A percentile compares a stretch with the other conserved stretches of the same genome.
phyloP scores from a whole-genome alignment of 768 basidiomycete genomes.

The Mycena venus region DNA sequence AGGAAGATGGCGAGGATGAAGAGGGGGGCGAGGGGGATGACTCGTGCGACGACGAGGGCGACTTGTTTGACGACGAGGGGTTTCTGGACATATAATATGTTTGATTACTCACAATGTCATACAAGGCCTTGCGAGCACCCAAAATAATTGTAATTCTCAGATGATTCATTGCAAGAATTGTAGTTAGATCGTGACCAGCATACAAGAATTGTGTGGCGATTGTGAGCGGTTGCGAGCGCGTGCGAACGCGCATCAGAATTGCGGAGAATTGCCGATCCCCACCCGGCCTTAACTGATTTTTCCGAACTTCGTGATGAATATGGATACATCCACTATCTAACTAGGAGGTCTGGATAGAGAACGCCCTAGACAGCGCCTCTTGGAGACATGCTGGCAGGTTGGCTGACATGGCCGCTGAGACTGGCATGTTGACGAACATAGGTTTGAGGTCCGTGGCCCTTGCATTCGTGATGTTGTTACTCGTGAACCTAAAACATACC shows the following conservation, averaged over 20 bases:
- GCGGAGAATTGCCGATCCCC: no score
- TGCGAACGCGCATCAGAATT: no score
- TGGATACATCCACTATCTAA: background rate
- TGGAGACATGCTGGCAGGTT: background rate
- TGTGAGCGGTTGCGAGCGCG: background rate
- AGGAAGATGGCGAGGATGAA: background rate
- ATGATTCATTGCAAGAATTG: background rate
- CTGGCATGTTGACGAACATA: background rate
- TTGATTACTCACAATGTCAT: no score
- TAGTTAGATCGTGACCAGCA: background rate
- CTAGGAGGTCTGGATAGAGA: background rate
- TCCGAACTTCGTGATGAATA: no score
- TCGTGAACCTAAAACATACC: background rate
- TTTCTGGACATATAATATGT: background rate
- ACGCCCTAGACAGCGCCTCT: background rate
- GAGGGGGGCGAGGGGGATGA: background rate
- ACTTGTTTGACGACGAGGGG: background rate
- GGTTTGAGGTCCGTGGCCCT: background rate
- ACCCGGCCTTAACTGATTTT: no score
- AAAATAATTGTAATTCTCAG: no score
- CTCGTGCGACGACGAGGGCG: background rate
- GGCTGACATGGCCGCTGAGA: background rate
- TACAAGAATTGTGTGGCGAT: background rate
- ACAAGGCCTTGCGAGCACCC: no score
- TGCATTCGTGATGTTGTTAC: background rate